Evolutionary conservation across 495 filamentous ascomycete species (phyloP).

Genomic region (Tuber calosporum): DNA sequence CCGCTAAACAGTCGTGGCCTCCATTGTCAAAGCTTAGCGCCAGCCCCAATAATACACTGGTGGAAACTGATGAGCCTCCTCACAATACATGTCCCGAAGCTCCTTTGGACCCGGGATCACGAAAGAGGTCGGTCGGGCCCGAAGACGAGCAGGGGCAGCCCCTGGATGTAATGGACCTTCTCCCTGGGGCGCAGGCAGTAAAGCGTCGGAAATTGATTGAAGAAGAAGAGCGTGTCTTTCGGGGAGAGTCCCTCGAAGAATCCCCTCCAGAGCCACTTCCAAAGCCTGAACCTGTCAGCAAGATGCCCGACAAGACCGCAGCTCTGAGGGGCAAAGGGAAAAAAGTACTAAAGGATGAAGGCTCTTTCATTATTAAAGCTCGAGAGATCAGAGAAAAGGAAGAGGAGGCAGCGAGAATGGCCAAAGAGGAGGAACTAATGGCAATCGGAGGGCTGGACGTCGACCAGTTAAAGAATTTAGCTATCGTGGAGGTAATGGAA

Average conservation of each 20-base stretch:
- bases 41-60: neutral
- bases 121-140: slow-evolving; percentile 14
- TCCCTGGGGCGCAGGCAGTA: slow-evolving; percentile 29
- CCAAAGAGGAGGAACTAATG: slow-evolving; percentile 47
- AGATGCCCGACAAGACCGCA: neutral
- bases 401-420: slow-evolving; percentile 24
- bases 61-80: neutral
- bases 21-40: neutral
- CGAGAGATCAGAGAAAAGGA: slow-evolving; percentile 31
- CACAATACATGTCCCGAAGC: neutral
- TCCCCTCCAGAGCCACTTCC: slow-evolving; percentile 10
- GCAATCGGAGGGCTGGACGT: slow-evolving; percentile 62
- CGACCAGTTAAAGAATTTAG: slow-evolving; percentile 66
- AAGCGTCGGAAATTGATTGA: slow-evolving; percentile 40
- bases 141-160: slow-evolving; percentile 13
- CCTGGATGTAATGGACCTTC: slow-evolving; percentile 38
- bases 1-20: neutral
- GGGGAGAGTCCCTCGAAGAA: slow-evolving; percentile 23
- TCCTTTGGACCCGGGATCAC: neutral
- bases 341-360: slow-evolving; percentile 16
- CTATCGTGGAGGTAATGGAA: slow-evolving; percentile 75
- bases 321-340: slow-evolving; percentile 15
- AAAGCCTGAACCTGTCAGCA: slow-evolving; percentile 4
- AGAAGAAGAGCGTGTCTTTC: slow-evolving; percentile 28
- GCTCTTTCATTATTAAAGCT: slow-evolving; percentile 26